These are phyloP conservation scores for Phaffia rhodozyma DNA, from an alignment of 1,284 basidiomycete species.

Conservation along the genomic window DNA sequence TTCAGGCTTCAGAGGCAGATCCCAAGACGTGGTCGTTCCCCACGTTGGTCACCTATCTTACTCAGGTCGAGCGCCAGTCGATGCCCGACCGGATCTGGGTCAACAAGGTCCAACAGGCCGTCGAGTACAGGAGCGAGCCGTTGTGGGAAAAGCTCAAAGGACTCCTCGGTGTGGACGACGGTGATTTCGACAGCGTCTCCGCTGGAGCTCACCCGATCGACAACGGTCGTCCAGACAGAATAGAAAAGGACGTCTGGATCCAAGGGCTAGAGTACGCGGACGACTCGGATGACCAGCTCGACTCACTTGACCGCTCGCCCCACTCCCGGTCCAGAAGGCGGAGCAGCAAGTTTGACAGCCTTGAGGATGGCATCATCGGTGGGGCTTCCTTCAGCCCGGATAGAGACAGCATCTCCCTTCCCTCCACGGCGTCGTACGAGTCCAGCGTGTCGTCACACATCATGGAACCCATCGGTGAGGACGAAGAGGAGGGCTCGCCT, in stretches of 20 bases:
- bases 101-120: neutral
- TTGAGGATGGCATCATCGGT: neutral
- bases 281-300: too few species aligned
- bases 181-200: constrained; percentile 1
- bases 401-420: too few species aligned
- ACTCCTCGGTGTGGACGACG: constrained; percentile 16
- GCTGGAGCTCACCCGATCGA: neutral
- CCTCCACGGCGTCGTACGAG: neutral
- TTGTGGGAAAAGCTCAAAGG: constrained; percentile 19
- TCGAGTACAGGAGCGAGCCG: constrained; percentile 10
- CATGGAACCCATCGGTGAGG: constrained; percentile 15
- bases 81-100: constrained; percentile 11
- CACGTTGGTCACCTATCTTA: constrained; percentile 1
- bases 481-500: neutral
- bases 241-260: too few species aligned
- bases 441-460: neutral
- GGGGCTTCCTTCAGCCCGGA: constrained; percentile 6
- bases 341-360: too few species aligned
- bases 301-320: too few species aligned
- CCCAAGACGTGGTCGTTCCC: constrained; percentile 8
- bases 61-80: neutral
- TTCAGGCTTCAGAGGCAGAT: neutral
- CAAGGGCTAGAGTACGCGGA: too few species aligned
- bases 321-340: too few species aligned
- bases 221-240: neutral